Evolutionary conservation across 164 flowering plant species (phyloP).

Genomic region (Kingdonia uniflora): DNA sequence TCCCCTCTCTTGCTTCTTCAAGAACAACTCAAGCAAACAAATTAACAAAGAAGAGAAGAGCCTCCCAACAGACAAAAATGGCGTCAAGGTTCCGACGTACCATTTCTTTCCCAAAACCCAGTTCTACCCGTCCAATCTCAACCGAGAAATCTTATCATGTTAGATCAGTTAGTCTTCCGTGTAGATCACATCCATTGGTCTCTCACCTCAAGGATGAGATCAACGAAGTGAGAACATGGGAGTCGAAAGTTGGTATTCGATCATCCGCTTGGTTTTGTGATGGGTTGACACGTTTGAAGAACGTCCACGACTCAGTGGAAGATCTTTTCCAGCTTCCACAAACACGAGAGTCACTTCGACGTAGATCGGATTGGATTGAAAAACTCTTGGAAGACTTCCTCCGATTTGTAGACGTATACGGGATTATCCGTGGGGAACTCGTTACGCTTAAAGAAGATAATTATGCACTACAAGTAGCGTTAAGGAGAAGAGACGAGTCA

Average conservation of each 20-base stretch:
- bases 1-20: background rate
- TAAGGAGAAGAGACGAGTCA: conserved; percentile 37
- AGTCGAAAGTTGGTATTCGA: conserved; percentile 7
- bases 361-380: conserved; percentile 29
- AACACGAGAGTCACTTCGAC: conserved; percentile 40
- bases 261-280: conserved; percentile 33
- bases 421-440: conserved; percentile 42
- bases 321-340: conserved; percentile 53
- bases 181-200: conserved; percentile 60
- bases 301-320: conserved; percentile 31
- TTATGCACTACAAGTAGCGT: conserved; percentile 38
- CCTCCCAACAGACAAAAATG: conserved; percentile 15
- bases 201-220: conserved; percentile 50
- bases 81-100: conserved; percentile 54
- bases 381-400: conserved; percentile 57
- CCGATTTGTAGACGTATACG: conserved; percentile 52
- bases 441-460: conserved; percentile 39
- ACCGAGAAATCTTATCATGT: conserved; percentile 36
- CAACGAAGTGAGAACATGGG: conserved; percentile 37
- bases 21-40: background rate
- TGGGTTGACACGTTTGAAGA: conserved; percentile 34
- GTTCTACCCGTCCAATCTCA: conserved; percentile 23
- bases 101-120: conserved; percentile 54
- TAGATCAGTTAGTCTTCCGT: conserved; percentile 74
- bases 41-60: background rate